Conservation (phyloP, 208 protist genomes). For the Trichomonas tenax region DNA sequence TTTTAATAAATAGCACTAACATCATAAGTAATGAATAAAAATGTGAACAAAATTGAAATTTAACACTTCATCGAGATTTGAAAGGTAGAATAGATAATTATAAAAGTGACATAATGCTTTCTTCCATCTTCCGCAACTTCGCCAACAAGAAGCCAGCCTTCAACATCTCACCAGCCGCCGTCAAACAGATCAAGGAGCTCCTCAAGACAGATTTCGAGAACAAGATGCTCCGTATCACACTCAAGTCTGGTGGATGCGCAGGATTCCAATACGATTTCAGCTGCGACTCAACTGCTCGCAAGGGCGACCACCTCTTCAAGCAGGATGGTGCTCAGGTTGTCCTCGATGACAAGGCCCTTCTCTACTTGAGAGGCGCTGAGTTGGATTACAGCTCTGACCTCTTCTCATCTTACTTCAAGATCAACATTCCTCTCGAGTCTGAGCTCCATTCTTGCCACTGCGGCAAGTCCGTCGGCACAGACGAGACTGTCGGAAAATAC, state of each 20-base stretch:
- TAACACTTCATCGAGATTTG: background rate
- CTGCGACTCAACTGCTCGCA: background rate
- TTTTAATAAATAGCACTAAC: too few species aligned
- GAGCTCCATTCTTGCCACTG: background rate
- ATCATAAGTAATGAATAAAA: too few species aligned
- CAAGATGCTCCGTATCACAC: background rate
- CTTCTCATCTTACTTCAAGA: background rate
- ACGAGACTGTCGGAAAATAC: background rate
- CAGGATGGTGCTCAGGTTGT: background rate
- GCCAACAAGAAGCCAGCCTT: background rate
- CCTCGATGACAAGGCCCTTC: background rate
- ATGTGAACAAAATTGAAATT: background rate
- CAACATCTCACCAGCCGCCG: background rate
- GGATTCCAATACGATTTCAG: conserved; percentile 4
- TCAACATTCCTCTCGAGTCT: background rate
- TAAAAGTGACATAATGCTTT: background rate
- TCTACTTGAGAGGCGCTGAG: background rate
- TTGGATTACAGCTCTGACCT: background rate
- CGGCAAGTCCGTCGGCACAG: background rate
- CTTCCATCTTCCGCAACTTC: background rate
- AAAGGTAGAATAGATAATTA: background rate
- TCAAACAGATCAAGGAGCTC: background rate
- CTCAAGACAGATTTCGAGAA: conserved; percentile 1
- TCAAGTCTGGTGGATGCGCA: background rate
- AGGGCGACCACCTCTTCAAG: background rate